A percentile compares a stretch with the other conserved stretches of the same genome.
Evolutionary conservation across 768 basidiomycete species (phyloP).

Genomic region (Xerocomus potaroensis): DNA sequence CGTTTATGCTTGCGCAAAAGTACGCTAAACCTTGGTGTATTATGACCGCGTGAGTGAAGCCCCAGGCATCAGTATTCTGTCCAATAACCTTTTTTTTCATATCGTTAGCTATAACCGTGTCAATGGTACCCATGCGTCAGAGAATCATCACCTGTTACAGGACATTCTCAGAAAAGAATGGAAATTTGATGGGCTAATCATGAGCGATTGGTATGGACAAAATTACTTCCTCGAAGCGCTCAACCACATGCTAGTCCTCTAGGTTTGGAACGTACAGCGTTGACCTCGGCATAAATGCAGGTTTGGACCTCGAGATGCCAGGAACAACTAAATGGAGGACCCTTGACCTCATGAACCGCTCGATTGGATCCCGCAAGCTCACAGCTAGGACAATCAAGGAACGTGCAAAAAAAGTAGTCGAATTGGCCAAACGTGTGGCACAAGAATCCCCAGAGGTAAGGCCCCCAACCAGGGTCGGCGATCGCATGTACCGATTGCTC

Average conservation of each 20-base stretch:
- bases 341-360: slow-evolving; percentile 61
- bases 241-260: neutral
- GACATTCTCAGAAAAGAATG: slow-evolving; percentile 70
- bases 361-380: slow-evolving; percentile 58
- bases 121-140: slow-evolving; percentile 69
- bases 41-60: slow-evolving; percentile 56
- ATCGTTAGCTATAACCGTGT: slow-evolving; percentile 61
- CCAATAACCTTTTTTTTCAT: neutral
- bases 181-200: slow-evolving; percentile 67
- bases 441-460: slow-evolving; percentile 59
- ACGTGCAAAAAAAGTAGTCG: slow-evolving; percentile 61
- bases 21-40: slow-evolving; percentile 48
- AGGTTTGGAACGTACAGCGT: slow-evolving; percentile 75
- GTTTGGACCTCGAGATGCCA: slow-evolving; percentile 78
- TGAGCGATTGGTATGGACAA: slow-evolving; percentile 71
- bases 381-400: slow-evolving; percentile 60
- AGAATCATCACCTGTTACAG: slow-evolving; percentile 55
- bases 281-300: slow-evolving; percentile 64
- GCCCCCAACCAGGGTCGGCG: neutral
- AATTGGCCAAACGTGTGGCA: slow-evolving; percentile 68
- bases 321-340: slow-evolving; percentile 73
- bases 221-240: neutral
- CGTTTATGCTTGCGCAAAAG: slow-evolving; percentile 57
- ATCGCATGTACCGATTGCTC: neutral
- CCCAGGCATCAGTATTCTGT: neutral